Percentiles rank a stretch among this genome's conserved stretches.
These are phyloP conservation scores for Cordyceps pruinosa DNA, from an alignment of 2,329 filamentous ascomycete genomes.

Conservation along the genomic window DNA sequence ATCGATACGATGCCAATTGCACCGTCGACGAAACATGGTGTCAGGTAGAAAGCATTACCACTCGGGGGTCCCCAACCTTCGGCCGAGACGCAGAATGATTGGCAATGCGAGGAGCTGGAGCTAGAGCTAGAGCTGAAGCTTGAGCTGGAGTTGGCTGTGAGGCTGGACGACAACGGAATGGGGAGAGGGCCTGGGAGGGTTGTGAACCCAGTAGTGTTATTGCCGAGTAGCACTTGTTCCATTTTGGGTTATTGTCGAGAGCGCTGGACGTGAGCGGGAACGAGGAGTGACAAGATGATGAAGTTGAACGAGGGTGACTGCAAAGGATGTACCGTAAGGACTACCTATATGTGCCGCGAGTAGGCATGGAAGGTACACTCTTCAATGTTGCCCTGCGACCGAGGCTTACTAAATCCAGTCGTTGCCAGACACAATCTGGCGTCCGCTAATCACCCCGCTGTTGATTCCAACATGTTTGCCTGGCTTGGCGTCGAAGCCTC, in stretches of 20 bases:
- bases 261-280: conserved; percentile 11
- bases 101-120: conserved; percentile 36
- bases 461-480: too few relatives aligned
- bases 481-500: too few relatives aligned
- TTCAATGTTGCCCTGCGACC: conserved; percentile 6
- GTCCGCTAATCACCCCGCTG: too few relatives aligned
- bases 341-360: neutral
- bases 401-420: conserved; percentile 2
- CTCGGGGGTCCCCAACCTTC: conserved; percentile 90
- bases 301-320: conserved; percentile 5
- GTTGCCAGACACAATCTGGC: too few relatives aligned
- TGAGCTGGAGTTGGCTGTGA: conserved; percentile 10
- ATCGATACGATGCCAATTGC: conserved; percentile 66
- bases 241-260: conserved; percentile 9
- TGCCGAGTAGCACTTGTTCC: conserved; percentile 11
- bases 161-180: conserved; percentile 10
- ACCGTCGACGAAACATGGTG: conserved; percentile 86
- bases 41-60: conserved; percentile 74
- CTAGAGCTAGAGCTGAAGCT: conserved; percentile 20
- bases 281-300: conserved; percentile 10
- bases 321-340: conserved; percentile 10
- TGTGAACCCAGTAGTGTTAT: conserved; percentile 9
- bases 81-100: conserved; percentile 71
- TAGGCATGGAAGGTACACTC: too few relatives aligned
- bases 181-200: conserved; percentile 8